A percentile compares a stretch with the other conserved stretches of the same genome.
phyloP scores from a whole-genome alignment of 140 eudicot genomes.

The Senecio squalidus region DNA sequence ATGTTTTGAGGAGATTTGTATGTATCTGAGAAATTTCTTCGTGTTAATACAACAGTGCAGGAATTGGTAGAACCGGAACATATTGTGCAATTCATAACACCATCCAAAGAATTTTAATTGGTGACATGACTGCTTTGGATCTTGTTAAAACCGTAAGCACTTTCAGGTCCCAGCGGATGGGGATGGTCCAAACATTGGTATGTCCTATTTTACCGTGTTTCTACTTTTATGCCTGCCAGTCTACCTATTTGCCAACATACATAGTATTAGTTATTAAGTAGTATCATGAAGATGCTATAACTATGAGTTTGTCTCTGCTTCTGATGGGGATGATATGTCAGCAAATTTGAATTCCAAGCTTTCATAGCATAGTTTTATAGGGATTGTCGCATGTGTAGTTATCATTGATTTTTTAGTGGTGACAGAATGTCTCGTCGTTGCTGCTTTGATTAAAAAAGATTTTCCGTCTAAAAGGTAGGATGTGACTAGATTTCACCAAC shows the following conservation, averaged over 20 bases:
- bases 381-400: too few species aligned
- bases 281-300: too few species aligned
- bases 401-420: too few species aligned
- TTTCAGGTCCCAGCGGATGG: conserved; percentile 90
- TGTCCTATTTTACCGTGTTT: conserved; percentile 6
- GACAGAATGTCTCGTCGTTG: too few species aligned
- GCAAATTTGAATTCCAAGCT: too few species aligned
- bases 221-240: not conserved
- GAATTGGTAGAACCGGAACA: conserved; percentile 99
- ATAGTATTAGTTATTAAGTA: too few species aligned
- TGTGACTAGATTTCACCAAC: too few species aligned
- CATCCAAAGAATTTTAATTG: conserved; percentile 70
- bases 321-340: too few species aligned
- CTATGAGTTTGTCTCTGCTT: too few species aligned
- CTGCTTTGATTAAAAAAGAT: too few species aligned
- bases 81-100: conserved; percentile 88
- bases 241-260: not conserved
- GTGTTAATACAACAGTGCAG: conserved; percentile 85
- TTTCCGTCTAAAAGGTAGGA: too few species aligned
- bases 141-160: conserved; percentile 56
- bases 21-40: conserved; percentile 19
- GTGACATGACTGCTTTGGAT: conserved; percentile 91
- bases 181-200: conserved; percentile 98
- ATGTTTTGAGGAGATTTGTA: not conserved
- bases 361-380: too few species aligned